A percentile compares a stretch with the other conserved stretches of the same genome.
Conservation (phyloP, 805 yeast species). For the Grigorovia yakushimaensis region DNA sequence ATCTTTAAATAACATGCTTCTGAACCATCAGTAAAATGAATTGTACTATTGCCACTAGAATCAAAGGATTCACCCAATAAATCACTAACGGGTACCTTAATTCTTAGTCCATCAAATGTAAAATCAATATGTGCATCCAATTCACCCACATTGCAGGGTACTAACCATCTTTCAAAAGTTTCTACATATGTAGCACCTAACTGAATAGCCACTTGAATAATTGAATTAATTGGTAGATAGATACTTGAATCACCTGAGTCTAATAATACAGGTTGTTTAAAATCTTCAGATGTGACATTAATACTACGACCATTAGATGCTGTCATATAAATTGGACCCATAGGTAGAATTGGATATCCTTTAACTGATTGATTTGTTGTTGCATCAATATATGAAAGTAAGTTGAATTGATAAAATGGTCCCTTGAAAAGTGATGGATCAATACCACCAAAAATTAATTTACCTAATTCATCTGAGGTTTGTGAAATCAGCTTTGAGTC, state of each 20-base stretch:
- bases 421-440: conserved; percentile 39
- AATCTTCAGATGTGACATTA: conserved; percentile 29
- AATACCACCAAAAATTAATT: conserved; percentile 49
- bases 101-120: conserved; percentile 40
- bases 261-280: conserved; percentile 43
- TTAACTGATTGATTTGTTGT: conserved; percentile 12
- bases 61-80: conserved; percentile 35
- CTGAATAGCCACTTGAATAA: conserved; percentile 59
- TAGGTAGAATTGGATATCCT: conserved; percentile 39
- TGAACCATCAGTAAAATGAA: conserved; percentile 44
- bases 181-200: conserved; percentile 52
- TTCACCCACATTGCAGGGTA: conserved; percentile 44
- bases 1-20: conserved; percentile 48
- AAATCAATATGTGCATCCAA: conserved; percentile 44
- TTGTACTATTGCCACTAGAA: conserved; percentile 23
- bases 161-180: conserved; percentile 45
- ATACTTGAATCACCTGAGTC: conserved; percentile 45
- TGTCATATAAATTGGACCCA: conserved; percentile 37
- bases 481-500: conserved; percentile 1
- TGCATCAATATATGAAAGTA: conserved; percentile 34
- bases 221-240: conserved; percentile 44
- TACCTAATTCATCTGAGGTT: conserved; percentile 16
- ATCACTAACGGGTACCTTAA: conserved; percentile 41
- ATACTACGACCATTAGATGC: conserved; percentile 32
- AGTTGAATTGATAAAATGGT: conserved; percentile 39